Evolutionary conservation across 345 rosid species (phyloP).

Genomic region (Eucalyptus pumila): DNA sequence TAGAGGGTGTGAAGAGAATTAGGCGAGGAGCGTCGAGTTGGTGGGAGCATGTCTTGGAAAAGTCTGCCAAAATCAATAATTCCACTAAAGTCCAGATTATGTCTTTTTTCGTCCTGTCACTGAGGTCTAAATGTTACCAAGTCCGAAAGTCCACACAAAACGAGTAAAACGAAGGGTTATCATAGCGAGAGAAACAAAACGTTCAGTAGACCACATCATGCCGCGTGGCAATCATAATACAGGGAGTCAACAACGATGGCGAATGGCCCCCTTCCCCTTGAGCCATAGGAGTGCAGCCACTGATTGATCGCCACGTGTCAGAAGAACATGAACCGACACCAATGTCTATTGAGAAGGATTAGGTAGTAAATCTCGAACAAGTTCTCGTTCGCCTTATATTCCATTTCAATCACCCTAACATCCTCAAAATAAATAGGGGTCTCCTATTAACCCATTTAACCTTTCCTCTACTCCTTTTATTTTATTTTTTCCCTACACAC

Average conservation of each 20-base stretch:
- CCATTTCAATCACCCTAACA: too few species aligned
- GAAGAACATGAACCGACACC: neutral
- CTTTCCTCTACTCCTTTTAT: too few species aligned
- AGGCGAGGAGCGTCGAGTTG: too few species aligned
- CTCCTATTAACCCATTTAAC: neutral
- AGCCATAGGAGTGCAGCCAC: neutral
- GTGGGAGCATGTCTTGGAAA: neutral
- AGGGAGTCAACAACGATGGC: neutral
- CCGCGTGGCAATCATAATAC: neutral
- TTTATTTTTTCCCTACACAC: neutral
- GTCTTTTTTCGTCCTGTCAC: neutral
- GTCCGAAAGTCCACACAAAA: neutral
- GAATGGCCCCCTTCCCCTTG: neutral
- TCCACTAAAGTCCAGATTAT: neutral
- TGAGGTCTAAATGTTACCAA: too few species aligned
- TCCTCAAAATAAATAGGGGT: rapidly evolving
- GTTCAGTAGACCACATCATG: neutral
- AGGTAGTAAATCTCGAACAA: too few species aligned
- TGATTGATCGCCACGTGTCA: neutral
- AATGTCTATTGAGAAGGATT: neutral
- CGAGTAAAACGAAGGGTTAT: neutral
- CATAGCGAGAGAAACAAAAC: neutral
- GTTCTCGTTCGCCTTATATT: too few species aligned
- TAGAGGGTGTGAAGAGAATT: too few species aligned
- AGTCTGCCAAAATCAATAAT: neutral